Conservation (phyloP, 2,329 filamentous ascomycete genomes). For the Ceratocystis diversiconidia region DNA sequence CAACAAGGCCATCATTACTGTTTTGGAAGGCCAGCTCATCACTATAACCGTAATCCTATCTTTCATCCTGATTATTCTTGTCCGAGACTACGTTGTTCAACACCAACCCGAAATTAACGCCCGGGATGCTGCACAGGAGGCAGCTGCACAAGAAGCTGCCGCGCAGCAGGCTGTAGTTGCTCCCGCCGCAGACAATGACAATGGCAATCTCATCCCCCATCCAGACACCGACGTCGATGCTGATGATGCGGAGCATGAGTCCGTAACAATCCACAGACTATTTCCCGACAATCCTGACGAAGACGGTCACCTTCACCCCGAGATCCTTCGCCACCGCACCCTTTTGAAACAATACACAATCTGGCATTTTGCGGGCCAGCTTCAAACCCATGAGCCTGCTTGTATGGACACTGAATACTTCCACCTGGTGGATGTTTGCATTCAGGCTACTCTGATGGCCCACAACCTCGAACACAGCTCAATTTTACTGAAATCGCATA, state of each 20-base stretch:
- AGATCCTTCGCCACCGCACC: background rate
- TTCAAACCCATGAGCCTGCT: background rate
- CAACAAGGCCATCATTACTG: slow-evolving; percentile 67
- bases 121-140: slow-evolving; percentile 39
- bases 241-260: background rate
- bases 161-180: background rate
- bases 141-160: background rate
- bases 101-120: slow-evolving; percentile 89
- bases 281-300: background rate
- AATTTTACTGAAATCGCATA: background rate
- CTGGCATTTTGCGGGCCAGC: background rate
- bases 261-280: background rate
- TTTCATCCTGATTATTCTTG: slow-evolving; percentile 93
- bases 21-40: slow-evolving; percentile 86
- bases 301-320: background rate
- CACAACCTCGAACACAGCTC: background rate
- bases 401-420: background rate
- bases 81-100: slow-evolving; percentile 94
- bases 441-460: background rate
- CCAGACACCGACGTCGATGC: background rate
- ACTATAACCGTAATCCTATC: slow-evolving; percentile 81
- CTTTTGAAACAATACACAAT: background rate
- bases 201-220: background rate
- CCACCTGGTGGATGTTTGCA: background rate
- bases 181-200: background rate